Base-by-base conservation (phyloP, 306 rosid species). In the Luffa aegyptiaca region DNA sequence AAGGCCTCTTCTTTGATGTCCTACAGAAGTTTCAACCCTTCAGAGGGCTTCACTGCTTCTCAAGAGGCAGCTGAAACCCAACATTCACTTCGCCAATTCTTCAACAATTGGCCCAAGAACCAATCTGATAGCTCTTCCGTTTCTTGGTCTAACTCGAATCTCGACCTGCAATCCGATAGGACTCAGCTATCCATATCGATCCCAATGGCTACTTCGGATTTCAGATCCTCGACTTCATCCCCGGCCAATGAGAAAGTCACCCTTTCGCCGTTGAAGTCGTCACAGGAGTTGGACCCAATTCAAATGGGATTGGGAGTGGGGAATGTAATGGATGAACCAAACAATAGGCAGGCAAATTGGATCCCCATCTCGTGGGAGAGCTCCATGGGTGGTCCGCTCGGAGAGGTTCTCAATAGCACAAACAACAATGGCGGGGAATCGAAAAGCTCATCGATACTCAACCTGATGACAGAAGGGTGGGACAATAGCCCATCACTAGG, bases 331-430 rank as follows among this genome's bases (percentile, higher is more conserved):
- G 55, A 75, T 53, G 94, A 86, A 35, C 68, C 88, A 48, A 81
- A 73, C 83, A 55, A 44, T 2, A 89, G 87, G 59, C 90, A 75
- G 51, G 78, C 92, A 13, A 87, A 85, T 81, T 92, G 97, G 97
- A 91, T 95, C 35, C 98, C 97, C 31, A 88, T 90, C 51, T 73
- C 93, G 36, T 93, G 99, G 98, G 96, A 88, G 76, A 84, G 80
- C 72, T 93, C 98, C 0, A 75, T 89, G 91, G 97, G 97, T 0
- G 97, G 99, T 51, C 99, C 99, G 33, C 92, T 95, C 0, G 99
- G 99, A 7, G 99, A 95, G 80, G 99, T 91, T 61, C 83, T 96
- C 41, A 84, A 96, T 81, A 92, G 86, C 9, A 87, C 88, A 11
- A 89, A 41, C 39, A 87, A 59, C 77, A 81, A 52, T 8, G 70